Percentiles rank a stretch among this genome's conserved stretches.
Evolutionary conservation across 1,139 yeast species (phyloP).

Genomic region (Pichia sp.): DNA sequence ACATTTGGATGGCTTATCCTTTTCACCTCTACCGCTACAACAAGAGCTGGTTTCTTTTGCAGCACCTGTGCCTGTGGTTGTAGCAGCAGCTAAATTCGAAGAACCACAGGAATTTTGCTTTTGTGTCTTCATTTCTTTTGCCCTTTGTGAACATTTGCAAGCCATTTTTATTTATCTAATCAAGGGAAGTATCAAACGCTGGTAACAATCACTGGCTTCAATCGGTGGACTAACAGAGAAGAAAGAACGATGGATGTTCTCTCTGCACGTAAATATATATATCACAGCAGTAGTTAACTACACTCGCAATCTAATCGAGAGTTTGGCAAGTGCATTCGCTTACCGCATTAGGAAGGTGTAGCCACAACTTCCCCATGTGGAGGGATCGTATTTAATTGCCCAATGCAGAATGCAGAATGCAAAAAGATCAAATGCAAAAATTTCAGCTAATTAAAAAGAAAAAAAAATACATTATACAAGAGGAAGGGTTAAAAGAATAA

Average conservation of each 20-base stretch:
- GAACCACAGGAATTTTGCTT: constrained; percentile 4
- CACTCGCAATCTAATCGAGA: no score
- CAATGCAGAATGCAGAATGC: background rate
- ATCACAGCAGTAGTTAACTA: no score
- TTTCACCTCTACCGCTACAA: constrained; percentile 17
- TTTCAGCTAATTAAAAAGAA: background rate
- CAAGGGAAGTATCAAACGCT: background rate
- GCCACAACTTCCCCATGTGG: background rate
- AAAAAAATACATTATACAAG: background rate
- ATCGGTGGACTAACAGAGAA: no score
- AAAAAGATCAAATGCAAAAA: background rate
- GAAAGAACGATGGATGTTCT: no score
- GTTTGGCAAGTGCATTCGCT: background rate
- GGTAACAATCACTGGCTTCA: no score
- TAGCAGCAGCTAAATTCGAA: constrained; percentile 1
- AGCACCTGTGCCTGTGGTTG: background rate
- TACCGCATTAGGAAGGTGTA: constrained; percentile 6
- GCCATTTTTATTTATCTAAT: constrained; percentile 17
- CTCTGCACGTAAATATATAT: no score
- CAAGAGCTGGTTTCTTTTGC: constrained; percentile 9
- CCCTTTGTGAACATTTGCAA: constrained; percentile 21
- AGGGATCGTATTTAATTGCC: background rate
- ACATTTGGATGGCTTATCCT: constrained; percentile 21
- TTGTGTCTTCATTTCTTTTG: constrained; percentile 11
- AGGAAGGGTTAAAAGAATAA: background rate